Percentiles rank a stretch among this genome's conserved stretches.
Conservation (phyloP, 164 flowering plant genomes). For the Vitis vinifera region DNA sequence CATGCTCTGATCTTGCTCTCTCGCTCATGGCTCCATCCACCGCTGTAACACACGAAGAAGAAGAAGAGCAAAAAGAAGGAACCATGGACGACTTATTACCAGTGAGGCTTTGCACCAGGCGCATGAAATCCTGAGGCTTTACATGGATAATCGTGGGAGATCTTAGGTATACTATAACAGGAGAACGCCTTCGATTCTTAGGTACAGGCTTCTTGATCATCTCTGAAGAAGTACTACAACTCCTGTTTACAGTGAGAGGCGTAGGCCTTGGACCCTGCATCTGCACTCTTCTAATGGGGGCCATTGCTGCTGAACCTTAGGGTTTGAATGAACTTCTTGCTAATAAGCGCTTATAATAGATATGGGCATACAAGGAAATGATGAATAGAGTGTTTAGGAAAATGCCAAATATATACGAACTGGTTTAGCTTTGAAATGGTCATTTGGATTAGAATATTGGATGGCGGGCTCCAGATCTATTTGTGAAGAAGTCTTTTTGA, state of each 20-base stretch:
- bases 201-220: conserved; percentile 22
- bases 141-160: conserved; percentile 45
- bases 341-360: no score
- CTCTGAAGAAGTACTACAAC: neutral
- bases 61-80: neutral
- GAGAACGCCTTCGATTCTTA: neutral
- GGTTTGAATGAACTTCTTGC: no score
- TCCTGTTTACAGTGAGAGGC: conserved; percentile 19
- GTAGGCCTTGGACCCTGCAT: conserved; percentile 45
- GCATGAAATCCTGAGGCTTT: conserved; percentile 41
- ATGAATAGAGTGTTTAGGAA: no score
- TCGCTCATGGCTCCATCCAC: no score
- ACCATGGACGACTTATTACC: conserved; percentile 18
- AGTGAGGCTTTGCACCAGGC: conserved; percentile 46
- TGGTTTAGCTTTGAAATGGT: no score
- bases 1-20: no score
- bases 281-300: conserved; percentile 1
- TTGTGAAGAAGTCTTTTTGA: no score
- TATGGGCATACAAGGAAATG: no score
- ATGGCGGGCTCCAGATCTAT: no score
- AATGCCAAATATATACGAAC: no score
- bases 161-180: conserved; percentile 9
- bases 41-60: conserved; percentile 5
- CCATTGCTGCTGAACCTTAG: no score
- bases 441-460: no score